These are phyloP conservation scores for Hymenoscyphus linearis DNA, from an alignment of 2,329 filamentous ascomycete genomes.

Conservation along the genomic window DNA sequence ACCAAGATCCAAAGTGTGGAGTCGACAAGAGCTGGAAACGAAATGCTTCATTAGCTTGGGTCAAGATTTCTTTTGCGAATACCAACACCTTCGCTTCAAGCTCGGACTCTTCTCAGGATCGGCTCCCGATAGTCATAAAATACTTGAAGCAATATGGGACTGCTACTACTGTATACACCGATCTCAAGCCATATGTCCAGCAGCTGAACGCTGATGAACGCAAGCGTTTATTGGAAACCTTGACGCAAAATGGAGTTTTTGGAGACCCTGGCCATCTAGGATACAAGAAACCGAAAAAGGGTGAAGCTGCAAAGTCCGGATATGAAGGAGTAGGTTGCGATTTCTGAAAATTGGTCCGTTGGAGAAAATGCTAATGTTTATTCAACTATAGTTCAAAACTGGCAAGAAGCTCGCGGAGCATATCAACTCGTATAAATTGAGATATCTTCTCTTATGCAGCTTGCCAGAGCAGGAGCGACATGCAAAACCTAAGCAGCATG, in stretches of 20 bases:
- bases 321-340: constrained; percentile 1
- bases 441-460: constrained; percentile 25
- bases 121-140: constrained; percentile 20
- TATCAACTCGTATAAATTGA: constrained; percentile 27
- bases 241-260: constrained; percentile 11
- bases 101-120: constrained; percentile 5
- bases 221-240: constrained; percentile 11
- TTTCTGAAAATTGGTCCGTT: not conserved
- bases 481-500: constrained; percentile 8
- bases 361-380: not conserved
- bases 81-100: constrained; percentile 5
- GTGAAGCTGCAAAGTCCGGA: not conserved
- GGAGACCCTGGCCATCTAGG: constrained; percentile 1
- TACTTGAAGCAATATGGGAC: constrained; percentile 29
- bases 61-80: constrained; percentile 23
- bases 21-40: constrained; percentile 32
- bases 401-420: constrained; percentile 21
- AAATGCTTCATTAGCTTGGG: constrained; percentile 31
- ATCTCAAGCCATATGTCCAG: constrained; percentile 28
- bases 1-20: constrained; percentile 26
- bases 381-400: constrained; percentile 18
- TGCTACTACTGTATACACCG: constrained; percentile 29
- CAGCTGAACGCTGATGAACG: constrained; percentile 18
- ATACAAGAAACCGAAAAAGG: not conserved
- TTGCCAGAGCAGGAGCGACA: constrained; percentile 23